Percentiles rank a stretch among this genome's conserved stretches.
These are phyloP conservation scores for Mycena metata DNA, from an alignment of 768 basidiomycete species.

Conservation along the genomic window DNA sequence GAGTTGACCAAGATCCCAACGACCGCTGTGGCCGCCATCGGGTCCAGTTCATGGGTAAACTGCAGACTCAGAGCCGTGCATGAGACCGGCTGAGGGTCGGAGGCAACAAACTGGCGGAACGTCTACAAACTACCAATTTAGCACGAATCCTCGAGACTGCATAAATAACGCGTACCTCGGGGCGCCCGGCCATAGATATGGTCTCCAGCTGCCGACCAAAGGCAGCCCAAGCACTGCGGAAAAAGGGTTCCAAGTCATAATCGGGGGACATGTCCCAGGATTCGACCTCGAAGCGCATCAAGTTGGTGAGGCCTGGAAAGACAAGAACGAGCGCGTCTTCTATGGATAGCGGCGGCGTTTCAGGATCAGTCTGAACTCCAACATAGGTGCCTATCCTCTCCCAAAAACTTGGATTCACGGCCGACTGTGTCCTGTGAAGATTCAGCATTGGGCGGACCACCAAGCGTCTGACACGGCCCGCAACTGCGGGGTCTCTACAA, in stretches of 20 bases:
- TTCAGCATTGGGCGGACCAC: conserved; percentile 7
- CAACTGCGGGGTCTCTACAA: conserved; percentile 42
- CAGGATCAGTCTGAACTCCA: neutral
- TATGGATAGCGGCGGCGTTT: conserved; percentile 40
- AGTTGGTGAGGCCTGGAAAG: conserved; percentile 50
- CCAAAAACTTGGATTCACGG: conserved; percentile 4
- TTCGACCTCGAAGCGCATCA: conserved; percentile 55
- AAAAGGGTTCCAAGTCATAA: conserved; percentile 49
- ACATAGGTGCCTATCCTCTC: neutral
- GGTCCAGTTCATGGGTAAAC: conserved; percentile 51
- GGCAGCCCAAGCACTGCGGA: conserved; percentile 54
- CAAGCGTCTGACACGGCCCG: conserved; percentile 38
- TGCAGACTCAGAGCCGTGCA: conserved; percentile 55
- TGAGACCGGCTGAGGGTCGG: conserved; percentile 48
- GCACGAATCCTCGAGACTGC: neutral
- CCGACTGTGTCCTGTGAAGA: conserved; percentile 4
- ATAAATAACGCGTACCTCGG: conserved; percentile 39
- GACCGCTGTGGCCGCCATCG: conserved; percentile 38
- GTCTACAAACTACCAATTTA: conserved; percentile 20
- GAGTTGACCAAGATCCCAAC: conserved; percentile 44
- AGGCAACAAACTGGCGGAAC: conserved; percentile 49
- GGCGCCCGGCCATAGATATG: conserved; percentile 54
- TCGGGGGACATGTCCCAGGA: conserved; percentile 53
- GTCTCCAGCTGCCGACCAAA: conserved; percentile 53
- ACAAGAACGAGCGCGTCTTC: conserved; percentile 46